phyloP scores from a whole-genome alignment of 306 rosid genomes.

The Lathyrus oleraceus region DNA sequence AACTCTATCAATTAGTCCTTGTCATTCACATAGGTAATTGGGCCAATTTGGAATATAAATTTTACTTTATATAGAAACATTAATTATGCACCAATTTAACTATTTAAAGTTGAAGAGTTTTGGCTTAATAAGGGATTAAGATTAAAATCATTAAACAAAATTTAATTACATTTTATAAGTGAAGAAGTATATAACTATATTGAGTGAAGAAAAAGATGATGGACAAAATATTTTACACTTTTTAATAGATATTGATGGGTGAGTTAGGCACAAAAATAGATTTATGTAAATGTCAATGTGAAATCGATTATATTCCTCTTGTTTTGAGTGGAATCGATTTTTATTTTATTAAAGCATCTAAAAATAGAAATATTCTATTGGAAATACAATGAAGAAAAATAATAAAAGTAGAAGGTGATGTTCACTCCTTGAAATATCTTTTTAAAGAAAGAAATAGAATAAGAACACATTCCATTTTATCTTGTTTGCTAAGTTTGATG shows the following conservation, averaged over 20 bases:
- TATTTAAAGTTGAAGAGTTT: not conserved
- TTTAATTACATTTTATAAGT: not conserved
- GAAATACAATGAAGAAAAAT: not conserved
- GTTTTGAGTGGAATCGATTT: not conserved
- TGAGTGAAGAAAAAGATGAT: not conserved
- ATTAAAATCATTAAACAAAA: not conserved
- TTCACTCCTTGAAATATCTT: constrained; percentile 32
- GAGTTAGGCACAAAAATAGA: not conserved
- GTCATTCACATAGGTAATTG: constrained; percentile 39
- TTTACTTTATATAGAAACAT: not conserved
- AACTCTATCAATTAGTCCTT: constrained; percentile 34
- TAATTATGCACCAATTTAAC: constrained; percentile 6
- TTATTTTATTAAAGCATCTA: not conserved
- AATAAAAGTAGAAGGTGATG: not conserved
- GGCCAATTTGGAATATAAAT: not conserved
- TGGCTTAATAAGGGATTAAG: not conserved
- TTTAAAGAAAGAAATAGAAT: constrained; percentile 33
- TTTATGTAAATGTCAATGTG: not conserved
- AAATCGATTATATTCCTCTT: not conserved
- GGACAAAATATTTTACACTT: not conserved
- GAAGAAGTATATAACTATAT: not conserved
- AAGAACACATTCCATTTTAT: constrained; percentile 46
- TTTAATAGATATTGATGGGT: not conserved
- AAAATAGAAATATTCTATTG: not conserved
- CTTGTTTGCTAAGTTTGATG: constrained; percentile 38